Evolutionary conservation across 2,329 filamentous ascomycete species (phyloP).

Genomic region (Fusarium pilosicola): DNA sequence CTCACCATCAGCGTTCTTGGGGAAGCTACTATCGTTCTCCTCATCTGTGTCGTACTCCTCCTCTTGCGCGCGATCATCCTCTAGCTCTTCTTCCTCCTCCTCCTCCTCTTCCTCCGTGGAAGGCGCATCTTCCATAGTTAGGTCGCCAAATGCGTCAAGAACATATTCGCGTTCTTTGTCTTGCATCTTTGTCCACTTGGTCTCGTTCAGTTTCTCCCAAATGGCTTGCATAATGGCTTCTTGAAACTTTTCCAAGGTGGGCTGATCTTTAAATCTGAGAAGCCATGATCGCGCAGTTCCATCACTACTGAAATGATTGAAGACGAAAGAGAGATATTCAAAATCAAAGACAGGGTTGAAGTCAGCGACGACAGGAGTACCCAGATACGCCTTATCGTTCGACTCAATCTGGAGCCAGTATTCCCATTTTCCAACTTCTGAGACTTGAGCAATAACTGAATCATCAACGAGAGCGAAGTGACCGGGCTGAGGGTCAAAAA

Average conservation of each 20-base stretch:
- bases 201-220: constrained; percentile 95
- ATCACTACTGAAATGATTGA: constrained; percentile 93
- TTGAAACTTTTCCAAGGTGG: constrained; percentile 85
- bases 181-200: constrained; percentile 93
- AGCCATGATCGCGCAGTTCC: constrained; percentile 96
- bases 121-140: constrained; percentile 84
- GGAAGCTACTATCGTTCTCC: constrained; percentile 77
- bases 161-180: constrained; percentile 95
- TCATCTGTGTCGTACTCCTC: constrained; percentile 77
- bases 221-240: constrained; percentile 93
- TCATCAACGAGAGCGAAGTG: constrained; percentile 85
- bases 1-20: constrained; percentile 78
- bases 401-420: constrained; percentile 93
- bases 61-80: constrained; percentile 72
- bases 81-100: constrained; percentile 65
- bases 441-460: constrained; percentile 80
- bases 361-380: constrained; percentile 85
- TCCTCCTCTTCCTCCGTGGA: constrained; percentile 57
- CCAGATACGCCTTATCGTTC: constrained; percentile 83
- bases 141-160: constrained; percentile 91
- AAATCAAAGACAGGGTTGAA: constrained; percentile 99
- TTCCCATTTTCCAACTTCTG: constrained; percentile 88
- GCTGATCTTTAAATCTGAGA: constrained; percentile 86
- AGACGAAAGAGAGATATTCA: constrained; percentile 98
- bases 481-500: constrained; percentile 90